Evolutionary conservation across 2,329 filamentous ascomycete genomes (phyloP).

Genomic region (Didymella pinodella): DNA sequence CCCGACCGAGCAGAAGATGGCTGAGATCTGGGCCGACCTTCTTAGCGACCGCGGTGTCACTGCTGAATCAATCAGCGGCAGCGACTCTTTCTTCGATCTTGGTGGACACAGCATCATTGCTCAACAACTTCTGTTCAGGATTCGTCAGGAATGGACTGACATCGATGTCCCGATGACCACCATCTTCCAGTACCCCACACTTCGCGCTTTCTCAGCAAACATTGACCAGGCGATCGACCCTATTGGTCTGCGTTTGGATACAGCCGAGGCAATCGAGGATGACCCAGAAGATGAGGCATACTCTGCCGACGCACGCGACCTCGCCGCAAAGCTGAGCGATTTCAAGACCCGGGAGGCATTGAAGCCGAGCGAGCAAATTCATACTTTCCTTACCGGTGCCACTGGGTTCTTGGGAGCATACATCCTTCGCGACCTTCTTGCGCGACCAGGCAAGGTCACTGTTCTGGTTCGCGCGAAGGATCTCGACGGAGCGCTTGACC

Average conservation of each 20-base stretch:
- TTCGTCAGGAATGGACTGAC: constrained; percentile 68
- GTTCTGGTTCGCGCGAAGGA: constrained; percentile 78
- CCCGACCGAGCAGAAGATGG: constrained; percentile 71
- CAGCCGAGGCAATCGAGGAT: constrained; percentile 50
- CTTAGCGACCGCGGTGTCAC: constrained; percentile 67
- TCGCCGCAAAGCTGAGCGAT: constrained; percentile 57
- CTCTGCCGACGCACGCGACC: constrained; percentile 61
- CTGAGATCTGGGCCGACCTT: constrained; percentile 76
- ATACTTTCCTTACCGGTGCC: constrained; percentile 84
- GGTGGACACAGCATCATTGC: constrained; percentile 84
- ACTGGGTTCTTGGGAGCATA: constrained; percentile 91
- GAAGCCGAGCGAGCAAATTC: constrained; percentile 55
- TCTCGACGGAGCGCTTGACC: constrained; percentile 65
- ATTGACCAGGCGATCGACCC: constrained; percentile 61
- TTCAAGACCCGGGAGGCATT: constrained; percentile 53
- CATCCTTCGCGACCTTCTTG: constrained; percentile 77
- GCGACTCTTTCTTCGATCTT: constrained; percentile 76
- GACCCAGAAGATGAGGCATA: constrained; percentile 62
- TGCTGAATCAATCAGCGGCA: constrained; percentile 69
- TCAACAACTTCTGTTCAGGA: constrained; percentile 78
- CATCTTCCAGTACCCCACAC: constrained; percentile 73
- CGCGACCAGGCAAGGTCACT: constrained; percentile 71
- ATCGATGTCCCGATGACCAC: constrained; percentile 73
- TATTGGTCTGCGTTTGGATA: constrained; percentile 56
- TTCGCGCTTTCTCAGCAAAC: constrained; percentile 63